Percentiles rank a stretch among this genome's conserved stretches.
Evolutionary conservation across 2,329 filamentous ascomycete genomes (phyloP).

Genomic region (Neoascochyta sp.): DNA sequence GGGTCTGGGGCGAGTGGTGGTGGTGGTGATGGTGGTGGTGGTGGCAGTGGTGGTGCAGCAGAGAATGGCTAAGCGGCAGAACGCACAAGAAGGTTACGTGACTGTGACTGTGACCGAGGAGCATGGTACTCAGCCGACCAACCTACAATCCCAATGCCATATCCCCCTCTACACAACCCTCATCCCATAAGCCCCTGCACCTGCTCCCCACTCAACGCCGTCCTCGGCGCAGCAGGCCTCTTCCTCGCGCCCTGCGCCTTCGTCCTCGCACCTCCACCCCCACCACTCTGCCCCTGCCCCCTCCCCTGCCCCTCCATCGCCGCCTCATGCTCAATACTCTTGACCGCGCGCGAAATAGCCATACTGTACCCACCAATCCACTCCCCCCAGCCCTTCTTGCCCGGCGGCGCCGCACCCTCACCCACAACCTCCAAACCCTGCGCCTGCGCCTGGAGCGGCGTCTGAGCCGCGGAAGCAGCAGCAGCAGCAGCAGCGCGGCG

Average conservation of each 20-base stretch:
- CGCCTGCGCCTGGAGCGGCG: constrained; percentile 7
- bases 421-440: constrained; percentile 17
- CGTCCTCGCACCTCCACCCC: constrained; percentile 5
- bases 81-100: too few species aligned
- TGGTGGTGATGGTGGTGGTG: background rate
- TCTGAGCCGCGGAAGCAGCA: background rate
- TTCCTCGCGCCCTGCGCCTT: constrained; percentile 12
- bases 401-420: constrained; percentile 10
- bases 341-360: constrained; percentile 35
- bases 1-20: background rate
- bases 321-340: constrained; percentile 37
- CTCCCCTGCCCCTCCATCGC: constrained; percentile 27
- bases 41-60: too few species aligned
- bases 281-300: constrained; percentile 2
- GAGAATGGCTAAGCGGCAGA: too few species aligned
- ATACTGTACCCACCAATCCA: constrained; percentile 40
- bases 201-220: constrained; percentile 24
- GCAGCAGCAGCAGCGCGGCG: constrained; percentile 12
- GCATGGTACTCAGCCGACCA: too few species aligned
- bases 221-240: constrained; percentile 18
- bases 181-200: constrained; percentile 25
- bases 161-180: background rate
- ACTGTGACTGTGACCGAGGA: too few species aligned
- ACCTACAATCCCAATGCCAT: too few species aligned
- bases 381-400: constrained; percentile 34